Evolutionary conservation across 768 basidiomycete genomes (phyloP).

Genomic region (Pleurotus tuoliensis): DNA sequence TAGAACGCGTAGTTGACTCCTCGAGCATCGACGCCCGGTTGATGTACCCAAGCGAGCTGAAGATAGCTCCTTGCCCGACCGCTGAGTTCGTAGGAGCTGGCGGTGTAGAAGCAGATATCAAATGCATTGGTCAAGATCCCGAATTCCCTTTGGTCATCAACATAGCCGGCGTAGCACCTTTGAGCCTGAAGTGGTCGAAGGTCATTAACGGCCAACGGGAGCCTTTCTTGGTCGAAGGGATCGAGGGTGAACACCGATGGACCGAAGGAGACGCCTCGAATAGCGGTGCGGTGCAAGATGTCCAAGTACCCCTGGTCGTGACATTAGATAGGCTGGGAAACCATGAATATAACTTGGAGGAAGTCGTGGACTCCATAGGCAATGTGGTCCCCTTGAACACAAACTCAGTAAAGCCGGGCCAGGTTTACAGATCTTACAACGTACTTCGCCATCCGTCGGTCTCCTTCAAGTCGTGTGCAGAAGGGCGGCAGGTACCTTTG

Average conservation of each 20-base stretch:
- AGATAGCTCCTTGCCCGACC: constrained; percentile 78
- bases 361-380: constrained; percentile 78
- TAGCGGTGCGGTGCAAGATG: constrained; percentile 41
- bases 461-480: constrained; percentile 71
- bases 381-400: constrained; percentile 50
- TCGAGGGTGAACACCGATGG: constrained; percentile 51
- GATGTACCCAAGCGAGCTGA: constrained; percentile 56
- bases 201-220: constrained; percentile 65
- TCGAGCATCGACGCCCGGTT: constrained; percentile 73
- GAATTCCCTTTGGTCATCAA: constrained; percentile 56
- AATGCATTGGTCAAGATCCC: constrained; percentile 67
- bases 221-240: constrained; percentile 78
- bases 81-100: constrained; percentile 59
- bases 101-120: constrained; percentile 37
- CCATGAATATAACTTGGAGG: constrained; percentile 73
- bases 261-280: constrained; percentile 11
- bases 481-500: constrained; percentile 65
- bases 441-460: constrained; percentile 70
- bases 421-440: constrained; percentile 55
- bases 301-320: constrained; percentile 67
- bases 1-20: constrained; percentile 69
- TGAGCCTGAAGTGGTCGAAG: constrained; percentile 75
- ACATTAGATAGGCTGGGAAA: constrained; percentile 60
- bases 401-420: constrained; percentile 34
- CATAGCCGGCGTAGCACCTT: constrained; percentile 70